Conservation (phyloP, 768 basidiomycete genomes). For the Serendipita indica region DNA sequence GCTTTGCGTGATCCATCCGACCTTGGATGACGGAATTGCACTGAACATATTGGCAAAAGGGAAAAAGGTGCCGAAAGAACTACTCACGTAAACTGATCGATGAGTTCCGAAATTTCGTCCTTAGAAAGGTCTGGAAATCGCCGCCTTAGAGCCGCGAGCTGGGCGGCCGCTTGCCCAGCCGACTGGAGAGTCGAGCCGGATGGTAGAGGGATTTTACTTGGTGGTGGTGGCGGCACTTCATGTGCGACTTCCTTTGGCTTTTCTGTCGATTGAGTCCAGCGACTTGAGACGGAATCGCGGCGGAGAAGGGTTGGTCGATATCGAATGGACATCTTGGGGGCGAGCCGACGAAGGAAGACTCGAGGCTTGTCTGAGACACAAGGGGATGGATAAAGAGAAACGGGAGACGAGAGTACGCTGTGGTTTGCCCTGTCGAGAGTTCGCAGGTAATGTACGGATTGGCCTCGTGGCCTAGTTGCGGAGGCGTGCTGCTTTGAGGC, state of each 20-base stretch:
- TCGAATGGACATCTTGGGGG: background rate
- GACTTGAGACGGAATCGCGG: conserved; percentile 2
- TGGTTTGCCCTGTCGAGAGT: background rate
- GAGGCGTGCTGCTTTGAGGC: background rate
- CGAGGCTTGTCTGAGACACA: background rate
- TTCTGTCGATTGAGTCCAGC: background rate
- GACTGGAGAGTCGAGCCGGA: background rate
- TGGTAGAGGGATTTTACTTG: background rate
- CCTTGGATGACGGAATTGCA: background rate
- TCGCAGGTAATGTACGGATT: background rate
- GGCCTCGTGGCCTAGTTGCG: conserved; percentile 6
- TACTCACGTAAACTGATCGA: background rate
- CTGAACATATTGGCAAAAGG: background rate
- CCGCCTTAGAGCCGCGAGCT: background rate
- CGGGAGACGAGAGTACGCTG: background rate
- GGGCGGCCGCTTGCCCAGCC: background rate
- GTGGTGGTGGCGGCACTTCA: background rate
- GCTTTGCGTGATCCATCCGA: conserved; percentile 6
- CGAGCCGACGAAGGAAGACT: background rate
- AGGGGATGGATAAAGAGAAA: background rate
- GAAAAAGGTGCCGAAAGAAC: background rate
- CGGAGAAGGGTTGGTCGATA: conserved; percentile 8
- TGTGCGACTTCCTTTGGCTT: background rate
- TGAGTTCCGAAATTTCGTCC: background rate
- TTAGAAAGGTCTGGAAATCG: background rate